Conservation (phyloP, 768 basidiomycete genomes). For the Naematelia encephala region DNA sequence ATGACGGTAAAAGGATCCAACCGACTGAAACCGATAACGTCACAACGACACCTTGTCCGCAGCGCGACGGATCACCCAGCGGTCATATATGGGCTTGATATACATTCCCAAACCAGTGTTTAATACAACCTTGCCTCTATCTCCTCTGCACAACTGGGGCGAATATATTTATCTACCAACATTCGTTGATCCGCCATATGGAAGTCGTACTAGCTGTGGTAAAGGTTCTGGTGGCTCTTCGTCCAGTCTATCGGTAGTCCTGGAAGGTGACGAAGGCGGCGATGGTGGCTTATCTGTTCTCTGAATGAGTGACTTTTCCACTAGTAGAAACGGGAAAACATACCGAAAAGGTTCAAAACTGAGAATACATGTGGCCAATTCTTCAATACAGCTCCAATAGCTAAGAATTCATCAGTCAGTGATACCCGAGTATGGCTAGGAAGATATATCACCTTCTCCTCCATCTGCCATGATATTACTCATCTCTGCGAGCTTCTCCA, state of each 20-base stretch:
- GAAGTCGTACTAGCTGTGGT: constrained; percentile 41
- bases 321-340: constrained; percentile 11
- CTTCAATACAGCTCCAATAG: constrained; percentile 50
- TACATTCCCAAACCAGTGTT: neutral
- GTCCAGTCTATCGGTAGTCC: constrained; percentile 7
- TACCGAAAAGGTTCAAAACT: constrained; percentile 50
- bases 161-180: neutral
- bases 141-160: neutral
- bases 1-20: neutral
- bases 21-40: neutral
- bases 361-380: constrained; percentile 53
- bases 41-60: too few relatives aligned
- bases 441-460: constrained; percentile 46
- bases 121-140: too few relatives aligned
- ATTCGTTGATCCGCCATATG: constrained; percentile 26
- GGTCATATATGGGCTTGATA: too few relatives aligned
- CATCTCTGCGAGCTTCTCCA: constrained; percentile 50
- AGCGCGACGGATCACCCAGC: too few relatives aligned
- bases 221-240: constrained; percentile 35
- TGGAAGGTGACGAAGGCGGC: constrained; percentile 6
- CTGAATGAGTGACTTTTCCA: neutral
- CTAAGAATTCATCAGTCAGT: constrained; percentile 25
- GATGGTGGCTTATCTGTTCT: constrained; percentile 19
- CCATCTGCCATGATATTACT: constrained; percentile 52
- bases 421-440: too few relatives aligned